A percentile compares a stretch with the other conserved stretches of the same genome.
Evolutionary conservation across 2,329 filamentous ascomycete genomes (phyloP).

Genomic region (Fusarium citri): DNA sequence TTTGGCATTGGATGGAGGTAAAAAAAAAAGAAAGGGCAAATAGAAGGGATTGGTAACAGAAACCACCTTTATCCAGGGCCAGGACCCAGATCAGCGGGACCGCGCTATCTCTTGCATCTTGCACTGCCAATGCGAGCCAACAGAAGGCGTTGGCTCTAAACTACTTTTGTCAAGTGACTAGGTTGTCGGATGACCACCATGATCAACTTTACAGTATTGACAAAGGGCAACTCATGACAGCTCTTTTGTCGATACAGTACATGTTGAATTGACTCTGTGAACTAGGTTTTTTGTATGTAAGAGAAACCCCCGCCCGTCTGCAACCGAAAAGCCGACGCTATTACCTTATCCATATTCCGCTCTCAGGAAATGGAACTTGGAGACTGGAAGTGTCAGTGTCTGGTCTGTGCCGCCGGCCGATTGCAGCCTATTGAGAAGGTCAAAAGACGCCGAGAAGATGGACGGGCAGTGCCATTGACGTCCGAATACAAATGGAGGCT

Average conservation of each 20-base stretch:
- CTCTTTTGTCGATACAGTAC: background rate
- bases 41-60: conserved; percentile 33
- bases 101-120: conserved; percentile 11
- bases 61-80: conserved; percentile 21
- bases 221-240: conserved; percentile 29
- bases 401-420: conserved; percentile 41
- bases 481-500: conserved; percentile 40
- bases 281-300: conserved; percentile 12
- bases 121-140: conserved; percentile 16
- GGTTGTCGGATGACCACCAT: conserved; percentile 37
- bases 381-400: background rate
- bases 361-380: conserved; percentile 21
- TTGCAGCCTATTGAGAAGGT: conserved; percentile 41
- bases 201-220: conserved; percentile 10
- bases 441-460: conserved; percentile 29
- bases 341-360: conserved; percentile 43
- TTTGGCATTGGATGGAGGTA: conserved; percentile 14
- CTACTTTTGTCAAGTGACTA: conserved; percentile 20
- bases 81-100: conserved; percentile 32
- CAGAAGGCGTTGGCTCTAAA: conserved; percentile 6
- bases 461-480: conserved; percentile 24
- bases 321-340: conserved; percentile 35
- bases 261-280: background rate
- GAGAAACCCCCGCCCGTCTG: conserved; percentile 34
- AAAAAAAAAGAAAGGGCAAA: conserved; percentile 14